Evolutionary conservation across 495 filamentous ascomycete species (phyloP).

Genomic region (Penicillium fimorum): DNA sequence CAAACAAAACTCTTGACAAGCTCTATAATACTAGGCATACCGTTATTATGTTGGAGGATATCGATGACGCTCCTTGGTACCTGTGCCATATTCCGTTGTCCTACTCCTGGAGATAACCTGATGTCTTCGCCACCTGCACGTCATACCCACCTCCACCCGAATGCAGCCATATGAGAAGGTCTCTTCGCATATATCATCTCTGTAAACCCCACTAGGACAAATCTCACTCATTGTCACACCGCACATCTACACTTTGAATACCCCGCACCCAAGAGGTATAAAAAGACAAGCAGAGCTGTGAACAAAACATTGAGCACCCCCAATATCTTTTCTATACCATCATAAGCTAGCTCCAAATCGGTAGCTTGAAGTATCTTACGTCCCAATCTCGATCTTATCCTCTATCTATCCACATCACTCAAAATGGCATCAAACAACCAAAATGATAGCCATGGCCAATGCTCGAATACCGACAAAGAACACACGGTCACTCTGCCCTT

Average conservation of each 20-base stretch:
- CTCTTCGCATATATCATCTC: not conserved
- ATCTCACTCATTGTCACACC: not conserved
- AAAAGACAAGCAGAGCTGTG: not conserved
- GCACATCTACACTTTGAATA: not conserved
- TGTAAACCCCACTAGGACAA: not conserved
- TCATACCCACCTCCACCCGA: constrained; percentile 5
- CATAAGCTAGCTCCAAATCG: not conserved
- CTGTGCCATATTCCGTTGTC: not conserved
- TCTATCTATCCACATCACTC: not conserved
- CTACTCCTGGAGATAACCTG: not conserved
- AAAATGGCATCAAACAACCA: not conserved
- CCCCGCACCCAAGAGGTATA: constrained; percentile 6
- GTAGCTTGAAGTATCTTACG: not conserved
- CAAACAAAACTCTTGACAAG: not conserved
- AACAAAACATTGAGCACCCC: not conserved
- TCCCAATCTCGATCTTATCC: not conserved
- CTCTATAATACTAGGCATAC: not conserved
- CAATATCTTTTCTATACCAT: not conserved
- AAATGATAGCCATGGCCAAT: not conserved
- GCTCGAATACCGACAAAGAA: not conserved
- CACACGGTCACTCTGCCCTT: not conserved
- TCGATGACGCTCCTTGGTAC: not conserved
- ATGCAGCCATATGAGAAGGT: not conserved
- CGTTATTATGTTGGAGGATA: not conserved
- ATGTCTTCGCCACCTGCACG: constrained; percentile 13